phyloP scores from a whole-genome alignment of 106 monocot species.

The Dactylorhiza incarnata region DNA sequence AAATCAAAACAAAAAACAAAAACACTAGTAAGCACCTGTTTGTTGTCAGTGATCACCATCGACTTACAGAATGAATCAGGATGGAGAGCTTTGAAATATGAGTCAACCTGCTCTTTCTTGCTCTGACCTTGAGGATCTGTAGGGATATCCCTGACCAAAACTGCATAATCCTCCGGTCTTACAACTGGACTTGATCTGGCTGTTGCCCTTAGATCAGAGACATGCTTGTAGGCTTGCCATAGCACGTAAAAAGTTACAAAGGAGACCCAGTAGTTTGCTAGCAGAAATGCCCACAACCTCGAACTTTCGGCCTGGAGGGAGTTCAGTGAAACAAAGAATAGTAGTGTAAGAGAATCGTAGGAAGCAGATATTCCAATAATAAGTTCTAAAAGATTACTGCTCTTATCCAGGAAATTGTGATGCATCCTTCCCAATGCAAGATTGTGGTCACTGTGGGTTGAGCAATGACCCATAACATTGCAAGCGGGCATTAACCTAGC shows the following conservation, averaged over 20 bases:
- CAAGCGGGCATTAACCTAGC: too few relatives aligned
- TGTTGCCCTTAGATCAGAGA: slow-evolving; percentile 58
- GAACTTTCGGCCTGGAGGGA: slow-evolving; percentile 42
- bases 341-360: background rate
- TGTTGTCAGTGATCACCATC: slow-evolving; percentile 75
- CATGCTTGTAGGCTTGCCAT: slow-evolving; percentile 88
- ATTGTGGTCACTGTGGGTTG: too few relatives aligned
- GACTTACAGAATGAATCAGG: slow-evolving; percentile 87
- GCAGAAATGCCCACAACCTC: slow-evolving; percentile 77
- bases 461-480: too few relatives aligned
- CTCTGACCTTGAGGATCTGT: slow-evolving; percentile 35
- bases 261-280: slow-evolving; percentile 78
- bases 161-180: slow-evolving; percentile 63
- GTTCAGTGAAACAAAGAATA: background rate
- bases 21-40: slow-evolving; percentile 24
- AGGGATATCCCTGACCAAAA: slow-evolving; percentile 89
- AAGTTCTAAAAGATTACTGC: background rate
- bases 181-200: slow-evolving; percentile 36
- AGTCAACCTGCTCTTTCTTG: slow-evolving; percentile 79
- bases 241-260: slow-evolving; percentile 57
- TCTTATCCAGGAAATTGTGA: background rate
- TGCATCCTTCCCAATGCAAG: background rate
- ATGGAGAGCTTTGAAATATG: slow-evolving; percentile 77
- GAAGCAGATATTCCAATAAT: background rate
- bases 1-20: background rate